Percentiles rank a stretch among this genome's conserved stretches.
These are phyloP conservation scores for Silene coronaria DNA, from an alignment of 179 eudicot genomes.

Conservation along the genomic window DNA sequence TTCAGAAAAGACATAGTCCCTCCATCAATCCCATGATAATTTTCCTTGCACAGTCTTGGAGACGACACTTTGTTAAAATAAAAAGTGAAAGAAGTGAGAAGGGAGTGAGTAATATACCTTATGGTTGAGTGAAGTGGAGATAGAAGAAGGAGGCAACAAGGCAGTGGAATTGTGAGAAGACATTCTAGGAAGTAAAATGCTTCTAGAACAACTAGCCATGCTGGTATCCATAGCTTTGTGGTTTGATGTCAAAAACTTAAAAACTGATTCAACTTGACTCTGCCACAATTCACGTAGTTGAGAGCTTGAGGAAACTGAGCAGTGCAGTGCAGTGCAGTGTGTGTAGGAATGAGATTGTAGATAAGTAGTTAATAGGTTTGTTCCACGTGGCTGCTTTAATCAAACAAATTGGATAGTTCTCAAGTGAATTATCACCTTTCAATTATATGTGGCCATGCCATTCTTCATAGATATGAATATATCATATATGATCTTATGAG, in stretches of 20 bases:
- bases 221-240: slow-evolving; percentile 54
- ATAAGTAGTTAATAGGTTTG: slow-evolving; percentile 44
- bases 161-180: slow-evolving; percentile 63
- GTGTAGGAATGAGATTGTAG: slow-evolving; percentile 27
- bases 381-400: slow-evolving; percentile 52
- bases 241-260: too few species aligned
- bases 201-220: slow-evolving; percentile 66
- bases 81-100: not conserved
- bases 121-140: slow-evolving; percentile 48
- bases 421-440: slow-evolving; percentile 39
- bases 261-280: too few species aligned
- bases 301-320: slow-evolving; percentile 4
- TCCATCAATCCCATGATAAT: too few species aligned
- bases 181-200: slow-evolving; percentile 50
- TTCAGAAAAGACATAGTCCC: too few species aligned
- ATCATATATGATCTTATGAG: not conserved
- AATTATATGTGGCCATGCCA: slow-evolving; percentile 31
- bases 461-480: not conserved
- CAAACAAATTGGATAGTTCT: slow-evolving; percentile 30
- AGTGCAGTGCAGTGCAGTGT: slow-evolving; percentile 10
- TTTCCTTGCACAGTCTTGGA: too few species aligned
- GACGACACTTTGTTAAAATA: not conserved
- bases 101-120: slow-evolving; percentile 41
- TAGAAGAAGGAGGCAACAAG: slow-evolving; percentile 39
- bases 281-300: not conserved